These are phyloP conservation scores for Ascosphaera acerosa DNA, from an alignment of 2,329 filamentous ascomycete genomes.

Conservation along the genomic window DNA sequence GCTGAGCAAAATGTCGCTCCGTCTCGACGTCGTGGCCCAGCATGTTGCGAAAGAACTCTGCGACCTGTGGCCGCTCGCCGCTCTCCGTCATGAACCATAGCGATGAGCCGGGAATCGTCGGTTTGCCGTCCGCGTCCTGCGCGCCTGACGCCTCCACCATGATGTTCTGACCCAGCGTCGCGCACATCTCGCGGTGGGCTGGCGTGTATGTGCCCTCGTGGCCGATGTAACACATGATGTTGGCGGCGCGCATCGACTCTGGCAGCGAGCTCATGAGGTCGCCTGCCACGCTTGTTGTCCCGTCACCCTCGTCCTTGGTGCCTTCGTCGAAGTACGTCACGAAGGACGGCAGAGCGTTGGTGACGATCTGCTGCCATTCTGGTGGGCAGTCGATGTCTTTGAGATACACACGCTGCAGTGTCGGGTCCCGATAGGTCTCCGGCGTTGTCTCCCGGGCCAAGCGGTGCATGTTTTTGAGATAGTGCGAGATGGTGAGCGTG, in stretches of 20 bases:
- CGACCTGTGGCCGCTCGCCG: constrained; percentile 69
- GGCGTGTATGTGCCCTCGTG: constrained; percentile 95
- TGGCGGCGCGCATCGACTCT: constrained; percentile 68
- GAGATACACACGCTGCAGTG: constrained; percentile 67
- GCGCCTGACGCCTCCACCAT: constrained; percentile 73
- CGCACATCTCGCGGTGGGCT: constrained; percentile 92
- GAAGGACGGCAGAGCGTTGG: constrained; percentile 50
- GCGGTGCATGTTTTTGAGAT: constrained; percentile 63
- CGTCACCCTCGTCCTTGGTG: constrained; percentile 31
- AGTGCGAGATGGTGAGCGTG: constrained; percentile 70
- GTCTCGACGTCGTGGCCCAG: constrained; percentile 92
- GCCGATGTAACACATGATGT: constrained; percentile 94
- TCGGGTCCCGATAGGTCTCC: constrained; percentile 51
- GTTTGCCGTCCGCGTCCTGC: constrained; percentile 40
- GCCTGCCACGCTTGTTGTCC: constrained; percentile 36
- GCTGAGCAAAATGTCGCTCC: constrained; percentile 86
- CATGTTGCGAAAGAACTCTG: constrained; percentile 81
- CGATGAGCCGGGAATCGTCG: constrained; percentile 54
- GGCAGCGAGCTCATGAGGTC: constrained; percentile 91
- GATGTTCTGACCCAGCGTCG: constrained; percentile 83
- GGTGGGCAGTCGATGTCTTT: constrained; percentile 92
- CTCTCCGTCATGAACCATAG: constrained; percentile 99
- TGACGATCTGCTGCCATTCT: constrained; percentile 61
- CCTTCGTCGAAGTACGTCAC: constrained; percentile 80
- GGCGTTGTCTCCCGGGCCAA: constrained; percentile 61